Percentiles rank a stretch among this genome's conserved stretches.
phyloP scores from a whole-genome alignment of 441 rosid genomes.

The Hura crepitans region DNA sequence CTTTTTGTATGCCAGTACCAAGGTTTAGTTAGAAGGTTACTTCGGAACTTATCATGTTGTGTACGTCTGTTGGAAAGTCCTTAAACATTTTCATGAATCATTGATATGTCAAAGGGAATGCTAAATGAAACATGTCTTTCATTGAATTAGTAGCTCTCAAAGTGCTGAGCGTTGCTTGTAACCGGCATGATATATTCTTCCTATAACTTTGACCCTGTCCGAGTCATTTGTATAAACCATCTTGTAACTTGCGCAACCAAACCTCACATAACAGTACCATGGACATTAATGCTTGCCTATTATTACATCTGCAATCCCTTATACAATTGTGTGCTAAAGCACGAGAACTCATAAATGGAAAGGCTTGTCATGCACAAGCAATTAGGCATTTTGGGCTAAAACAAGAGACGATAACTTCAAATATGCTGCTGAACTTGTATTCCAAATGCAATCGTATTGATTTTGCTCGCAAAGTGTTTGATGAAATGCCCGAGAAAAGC shows the following conservation, averaged over 20 bases:
- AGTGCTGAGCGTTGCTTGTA: too few species aligned
- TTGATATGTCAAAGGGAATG: not conserved
- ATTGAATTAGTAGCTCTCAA: too few species aligned
- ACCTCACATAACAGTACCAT: too few species aligned
- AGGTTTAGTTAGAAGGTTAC: not conserved
- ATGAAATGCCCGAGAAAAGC: constrained; percentile 56
- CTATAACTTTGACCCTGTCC: too few species aligned
- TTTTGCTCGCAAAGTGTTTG: constrained; percentile 62
- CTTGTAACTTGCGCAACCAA: too few species aligned
- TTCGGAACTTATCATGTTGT: not conserved
- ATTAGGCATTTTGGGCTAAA: constrained; percentile 31
- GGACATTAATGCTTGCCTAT: constrained; percentile 1
- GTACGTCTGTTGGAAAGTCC: not conserved
- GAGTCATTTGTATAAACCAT: too few species aligned
- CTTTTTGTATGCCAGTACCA: not conserved
- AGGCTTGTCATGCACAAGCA: constrained; percentile 49
- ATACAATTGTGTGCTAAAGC: constrained; percentile 46
- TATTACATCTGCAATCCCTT: constrained; percentile 35
- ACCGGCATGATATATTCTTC: too few species aligned
- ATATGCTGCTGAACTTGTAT: constrained; percentile 53
- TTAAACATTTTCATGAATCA: not conserved
- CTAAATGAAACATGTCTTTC: too few species aligned
- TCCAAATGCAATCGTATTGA: constrained; percentile 41
- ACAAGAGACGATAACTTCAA: constrained; percentile 41
- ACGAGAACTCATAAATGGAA: constrained; percentile 33